Percentiles rank a stretch among this genome's conserved stretches.
These are phyloP conservation scores for Gnomoniopsis sp. DNA, from an alignment of 2,329 filamentous ascomycete genomes.

Conservation along the genomic window DNA sequence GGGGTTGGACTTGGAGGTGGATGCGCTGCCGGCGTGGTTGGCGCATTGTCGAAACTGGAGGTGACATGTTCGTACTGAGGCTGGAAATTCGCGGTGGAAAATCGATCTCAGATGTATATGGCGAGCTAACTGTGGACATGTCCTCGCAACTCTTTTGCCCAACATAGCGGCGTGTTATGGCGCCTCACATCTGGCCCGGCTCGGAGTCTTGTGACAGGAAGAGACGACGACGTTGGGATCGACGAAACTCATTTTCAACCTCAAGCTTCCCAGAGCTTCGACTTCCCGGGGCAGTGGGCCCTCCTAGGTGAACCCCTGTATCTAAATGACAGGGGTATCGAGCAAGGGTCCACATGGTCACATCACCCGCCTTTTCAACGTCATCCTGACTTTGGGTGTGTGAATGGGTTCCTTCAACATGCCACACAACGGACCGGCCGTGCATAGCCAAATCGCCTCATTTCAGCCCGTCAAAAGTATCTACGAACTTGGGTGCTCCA, in stretches of 20 bases:
- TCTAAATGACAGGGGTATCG: too few species aligned
- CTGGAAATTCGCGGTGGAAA: neutral
- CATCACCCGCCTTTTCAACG: conserved; percentile 1
- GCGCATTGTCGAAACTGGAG: conserved; percentile 26
- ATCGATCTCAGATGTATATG: neutral
- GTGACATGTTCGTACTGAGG: neutral
- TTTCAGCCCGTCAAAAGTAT: neutral
- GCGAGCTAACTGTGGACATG: conserved; percentile 13
- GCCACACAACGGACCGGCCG: neutral
- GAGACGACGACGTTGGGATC: neutral
- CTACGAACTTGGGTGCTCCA: neutral
- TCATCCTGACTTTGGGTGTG: neutral
- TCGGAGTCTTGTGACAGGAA: neutral
- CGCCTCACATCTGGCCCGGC: neutral
- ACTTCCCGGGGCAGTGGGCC: neutral
- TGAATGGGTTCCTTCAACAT: neutral
- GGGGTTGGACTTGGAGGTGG: conserved; percentile 9
- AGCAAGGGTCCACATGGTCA: neutral
- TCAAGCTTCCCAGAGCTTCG: neutral
- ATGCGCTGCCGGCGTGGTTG: conserved; percentile 21
- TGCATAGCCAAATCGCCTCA: neutral
- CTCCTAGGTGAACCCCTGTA: neutral
- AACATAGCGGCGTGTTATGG: conserved; percentile 23
- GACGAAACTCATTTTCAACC: neutral
- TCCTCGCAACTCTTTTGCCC: conserved; percentile 21